Base-by-base conservation (phyloP, 305 asterid species). In the Rubia tinctorum region DNA sequence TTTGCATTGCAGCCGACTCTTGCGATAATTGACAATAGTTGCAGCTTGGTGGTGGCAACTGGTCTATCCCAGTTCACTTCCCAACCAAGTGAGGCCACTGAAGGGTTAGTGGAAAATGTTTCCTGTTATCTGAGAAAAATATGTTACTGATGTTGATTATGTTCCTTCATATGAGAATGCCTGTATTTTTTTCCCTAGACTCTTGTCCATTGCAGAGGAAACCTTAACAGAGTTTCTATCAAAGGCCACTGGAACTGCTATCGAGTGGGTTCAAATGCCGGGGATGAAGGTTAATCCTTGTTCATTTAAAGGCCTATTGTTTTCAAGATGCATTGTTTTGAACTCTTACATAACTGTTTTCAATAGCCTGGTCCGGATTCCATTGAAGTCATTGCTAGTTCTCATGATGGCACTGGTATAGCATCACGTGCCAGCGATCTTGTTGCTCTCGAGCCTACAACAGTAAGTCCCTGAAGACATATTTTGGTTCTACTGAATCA, bases 211-310 rank as follows among this genome's bases (percentile, higher is more conserved):
- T 78, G 99, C 99, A 7, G 99, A 95, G 88, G 98, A 95, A 88
- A 95, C 98, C 84, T 89, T 95, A 92, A 88, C 99, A 89, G 99
- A 92, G 96, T 95, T 95, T 95, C 89, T 95, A 81, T 92, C 99
- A 15, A 95, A 95, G 97, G 99, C 99, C 30, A 95, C 99, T 80
- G 99, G 99, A 81, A 95, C 99, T 74, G 99, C 98, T 80, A 93
- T 95, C 76, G 98, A 95, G 99, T 95, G 99, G 98, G 95, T 95
- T 88, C 99, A 92, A 86, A 90, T 95, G 98, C 99, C 98, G 82
- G 99, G 99, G 87, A 95, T 95, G 99, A 95, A 95, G 99, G 99
- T 94, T 69, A 66, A 55, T 55, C 23, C 27, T 58, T 17, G 68
- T 73, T 74, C 62, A 43, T 60, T 63, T 13, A 39, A 40, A 40